Evolutionary conservation across 192 early-diverging fungal genomes (phyloP).

Genomic region (Coemansia sp.): DNA sequence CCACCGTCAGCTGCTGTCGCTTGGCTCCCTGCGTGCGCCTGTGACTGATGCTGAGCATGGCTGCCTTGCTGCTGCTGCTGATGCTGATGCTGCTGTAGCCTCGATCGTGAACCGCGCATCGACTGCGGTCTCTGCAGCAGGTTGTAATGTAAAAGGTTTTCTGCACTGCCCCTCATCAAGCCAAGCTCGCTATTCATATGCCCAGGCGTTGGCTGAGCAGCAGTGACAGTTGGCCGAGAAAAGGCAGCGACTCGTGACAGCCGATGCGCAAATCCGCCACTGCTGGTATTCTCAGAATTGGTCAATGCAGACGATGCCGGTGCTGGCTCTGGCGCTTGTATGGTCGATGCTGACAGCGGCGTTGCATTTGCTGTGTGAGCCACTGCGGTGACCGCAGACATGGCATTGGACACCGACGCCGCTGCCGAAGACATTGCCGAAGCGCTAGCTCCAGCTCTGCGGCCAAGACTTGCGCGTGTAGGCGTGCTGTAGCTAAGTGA

Average conservation of each 20-base stretch:
- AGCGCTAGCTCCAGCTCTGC: neutral
- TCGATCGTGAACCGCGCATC: neutral
- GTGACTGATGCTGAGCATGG: constrained; percentile 7
- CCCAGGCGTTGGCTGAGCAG: neutral
- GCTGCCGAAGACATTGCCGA: neutral
- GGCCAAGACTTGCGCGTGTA: constrained; percentile 26
- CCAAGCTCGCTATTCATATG: neutral
- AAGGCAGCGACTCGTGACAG: constrained; percentile 19
- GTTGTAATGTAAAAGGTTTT: neutral
- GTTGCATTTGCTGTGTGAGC: neutral
- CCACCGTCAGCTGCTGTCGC: constrained; percentile 17
- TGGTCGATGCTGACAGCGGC: neutral
- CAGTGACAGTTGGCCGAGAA: neutral
- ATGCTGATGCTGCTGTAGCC: constrained; percentile 14
- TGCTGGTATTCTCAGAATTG: neutral
- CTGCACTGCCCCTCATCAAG: constrained; percentile 1
- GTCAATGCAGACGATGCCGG: neutral
- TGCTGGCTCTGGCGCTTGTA: neutral
- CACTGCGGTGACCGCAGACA: neutral
- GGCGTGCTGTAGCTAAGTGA: constrained; percentile 47
- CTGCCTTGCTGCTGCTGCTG: constrained; percentile 1
- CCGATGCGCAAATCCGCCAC: constrained; percentile 23
- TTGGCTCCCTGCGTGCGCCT: neutral
- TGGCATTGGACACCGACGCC: constrained; percentile 11
- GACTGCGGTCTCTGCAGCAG: constrained; percentile 1